Conservation (phyloP, 2,329 filamentous ascomycete species). For the Aspergillus pseudoglaucus region DNA sequence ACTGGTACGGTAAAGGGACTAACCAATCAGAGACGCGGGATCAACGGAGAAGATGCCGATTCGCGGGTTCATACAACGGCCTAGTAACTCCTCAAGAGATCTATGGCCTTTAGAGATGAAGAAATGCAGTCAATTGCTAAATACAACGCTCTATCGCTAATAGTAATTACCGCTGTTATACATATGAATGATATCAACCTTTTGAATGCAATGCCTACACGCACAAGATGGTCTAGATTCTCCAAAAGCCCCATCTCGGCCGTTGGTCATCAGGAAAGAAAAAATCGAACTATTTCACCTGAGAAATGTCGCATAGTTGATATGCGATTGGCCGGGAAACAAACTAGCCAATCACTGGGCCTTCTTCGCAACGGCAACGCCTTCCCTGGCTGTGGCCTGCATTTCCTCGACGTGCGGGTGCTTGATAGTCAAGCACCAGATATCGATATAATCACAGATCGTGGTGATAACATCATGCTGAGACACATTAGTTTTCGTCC, state of each 20-base stretch:
- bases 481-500: constrained; percentile 2
- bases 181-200: not conserved
- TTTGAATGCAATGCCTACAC: not conserved
- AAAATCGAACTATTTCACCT: not conserved
- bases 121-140: not conserved
- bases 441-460: constrained; percentile 96
- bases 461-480: constrained; percentile 86
- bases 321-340: constrained; percentile 2
- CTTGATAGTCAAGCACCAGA: constrained; percentile 98
- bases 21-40: constrained; percentile 2
- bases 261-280: not conserved
- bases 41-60: not conserved
- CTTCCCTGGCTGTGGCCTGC: constrained; percentile 17
- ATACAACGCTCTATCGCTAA: not conserved
- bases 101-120: not conserved
- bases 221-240: no score
- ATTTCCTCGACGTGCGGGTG: constrained; percentile 53
- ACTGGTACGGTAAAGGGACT: not conserved
- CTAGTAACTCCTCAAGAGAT: not conserved
- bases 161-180: not conserved
- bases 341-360: constrained; percentile 10
- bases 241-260: no score
- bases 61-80: not conserved
- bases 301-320: constrained; percentile 9
- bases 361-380: constrained; percentile 21